Evolutionary conservation across 495 filamentous ascomycete genomes (phyloP), one percentile per base, ranked within the genome.

Genomic region (Penicillium nucicola): DNA sequence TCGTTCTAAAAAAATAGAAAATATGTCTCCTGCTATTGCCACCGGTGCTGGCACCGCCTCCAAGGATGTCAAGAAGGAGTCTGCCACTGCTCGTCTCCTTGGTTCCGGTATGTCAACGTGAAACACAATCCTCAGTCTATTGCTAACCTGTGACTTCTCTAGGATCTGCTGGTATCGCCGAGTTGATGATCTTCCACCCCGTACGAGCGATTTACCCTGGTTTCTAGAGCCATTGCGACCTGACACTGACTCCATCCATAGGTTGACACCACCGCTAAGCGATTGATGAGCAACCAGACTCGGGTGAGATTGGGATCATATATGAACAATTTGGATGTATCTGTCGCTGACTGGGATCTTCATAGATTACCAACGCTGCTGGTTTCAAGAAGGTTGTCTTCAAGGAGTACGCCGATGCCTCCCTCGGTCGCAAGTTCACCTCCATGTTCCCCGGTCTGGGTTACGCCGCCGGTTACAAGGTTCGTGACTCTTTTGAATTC

Each of bases 221-320:
- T 33, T 13, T 22, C 15, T 2, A 41, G 30, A 52, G 1, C 18
- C 5, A 12, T 47, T 18, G 17, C 13, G 25, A 23, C 23, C 13
- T 14, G 38, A 36, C 37, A 57, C 66, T 73, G 52, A 74, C 35
- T 20, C 32, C 18, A 3, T 30, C 14, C 40, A 60, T 65, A 93
- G 89, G 90, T 99, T 70, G 93, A 99, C 70, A 99, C 93, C 35
- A 96, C 90, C 50, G 91, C 93, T 40, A 99, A 99, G 78, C 89
- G 93, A 39, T 84, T 99, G 73, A 99, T 99, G 93, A 96, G 90
- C 84, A 97, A 99, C 70, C 86, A 96, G 64, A 81, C 81, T 58
- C 83, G 78, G 71, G 88, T 90, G 60, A 66, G 71, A 49, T 43
- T 39, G 35, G 35, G 48, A 48, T 35, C 32, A 37, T 23, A 39